Base-by-base conservation (phyloP, 441 rosid genomes). In the Monsonia emarginata region DNA sequence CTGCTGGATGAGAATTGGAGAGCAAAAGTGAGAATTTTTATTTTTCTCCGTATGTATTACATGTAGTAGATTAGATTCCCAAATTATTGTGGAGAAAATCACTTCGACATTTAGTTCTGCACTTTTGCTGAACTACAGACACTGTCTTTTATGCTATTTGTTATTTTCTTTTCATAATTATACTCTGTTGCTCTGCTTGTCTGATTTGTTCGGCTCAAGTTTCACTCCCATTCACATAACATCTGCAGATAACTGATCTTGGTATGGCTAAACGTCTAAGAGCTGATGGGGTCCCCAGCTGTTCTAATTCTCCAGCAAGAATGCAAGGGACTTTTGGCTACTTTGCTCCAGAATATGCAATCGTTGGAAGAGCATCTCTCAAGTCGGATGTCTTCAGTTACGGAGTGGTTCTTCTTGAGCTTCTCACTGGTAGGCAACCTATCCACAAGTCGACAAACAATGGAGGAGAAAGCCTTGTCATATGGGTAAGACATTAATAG, bases 381-480 rank as follows among this genome's bases (percentile, higher is more conserved):
- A 93, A 88, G 89, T 88, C 98, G 2, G 98, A 93, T 74, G 98
- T 93, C 71, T 93, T 90, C 76, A 93, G 98, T 77, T 90, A 90
- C 1, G 98, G 98, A 58, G 98, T 93, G 24, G 98, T 93, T 72
- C 84, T 93, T 61, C 95, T 93, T 42, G 98, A 93, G 85, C 88
- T 93, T 68, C 85, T 90, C 71, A 88, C 96, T 2, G 98, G 98
- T 54, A 85, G 87, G 59, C 85, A 83, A 69, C 96, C 98, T 3
- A 88, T 90, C 74, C 95, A 84, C 1, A 82, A 81, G 72, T 79
- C 84, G 0, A 79, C 79, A 57, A 78, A 76, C 78, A 90, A 83
- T 82, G 89, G 88, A 72, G 90, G 86, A 80, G 91, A 90, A 81
- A 93, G 98, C 80, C 93, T 93, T 1, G 98, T 90, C 36, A 86